A percentile compares a stretch with the other conserved stretches of the same genome.
These are phyloP conservation scores for Mucuna pruriens DNA, from an alignment of 306 rosid genomes.

Conservation along the genomic window DNA sequence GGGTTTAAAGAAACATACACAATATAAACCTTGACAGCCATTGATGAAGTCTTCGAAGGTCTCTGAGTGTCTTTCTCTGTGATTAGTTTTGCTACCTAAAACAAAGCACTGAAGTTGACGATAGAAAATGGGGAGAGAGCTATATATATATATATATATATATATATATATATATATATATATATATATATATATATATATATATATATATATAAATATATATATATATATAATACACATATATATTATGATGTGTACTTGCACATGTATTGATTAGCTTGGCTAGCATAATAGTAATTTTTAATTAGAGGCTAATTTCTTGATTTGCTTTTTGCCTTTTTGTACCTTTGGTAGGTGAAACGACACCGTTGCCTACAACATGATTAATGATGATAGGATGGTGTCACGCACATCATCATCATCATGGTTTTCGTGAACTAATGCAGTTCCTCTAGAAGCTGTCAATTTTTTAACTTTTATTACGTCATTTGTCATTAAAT, in stretches of 20 bases:
- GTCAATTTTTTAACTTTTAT: conserved; percentile 30
- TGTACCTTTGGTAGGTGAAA: conserved; percentile 25
- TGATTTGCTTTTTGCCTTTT: neutral
- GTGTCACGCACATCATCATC: conserved; percentile 89
- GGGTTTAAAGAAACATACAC: conserved; percentile 59
- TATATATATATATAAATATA: neutral
- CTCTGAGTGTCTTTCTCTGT: conserved; percentile 12
- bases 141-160: conserved; percentile 37
- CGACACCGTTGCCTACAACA: conserved; percentile 40
- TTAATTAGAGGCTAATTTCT: conserved; percentile 21
- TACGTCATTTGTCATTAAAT: neutral
- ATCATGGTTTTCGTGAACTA: conserved; percentile 43
- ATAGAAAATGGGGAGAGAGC: conserved; percentile 27
- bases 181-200: conserved; percentile 39
- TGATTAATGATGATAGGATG: conserved; percentile 69
- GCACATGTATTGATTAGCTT: conserved; percentile 29
- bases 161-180: neutral
- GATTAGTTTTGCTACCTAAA: neutral
- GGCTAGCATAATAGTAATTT: conserved; percentile 20
- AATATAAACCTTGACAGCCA: conserved; percentile 92
- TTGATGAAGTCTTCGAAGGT: conserved; percentile 46
- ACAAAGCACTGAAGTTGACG: conserved; percentile 39
- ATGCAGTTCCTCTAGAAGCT: conserved; percentile 44
- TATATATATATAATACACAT: too few relatives aligned
- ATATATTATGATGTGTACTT: conserved; percentile 34